A percentile compares a stretch with the other conserved stretches of the same genome.
phyloP scores from a whole-genome alignment of 2,329 filamentous ascomycete species.

The Colletotrichum sp. region DNA sequence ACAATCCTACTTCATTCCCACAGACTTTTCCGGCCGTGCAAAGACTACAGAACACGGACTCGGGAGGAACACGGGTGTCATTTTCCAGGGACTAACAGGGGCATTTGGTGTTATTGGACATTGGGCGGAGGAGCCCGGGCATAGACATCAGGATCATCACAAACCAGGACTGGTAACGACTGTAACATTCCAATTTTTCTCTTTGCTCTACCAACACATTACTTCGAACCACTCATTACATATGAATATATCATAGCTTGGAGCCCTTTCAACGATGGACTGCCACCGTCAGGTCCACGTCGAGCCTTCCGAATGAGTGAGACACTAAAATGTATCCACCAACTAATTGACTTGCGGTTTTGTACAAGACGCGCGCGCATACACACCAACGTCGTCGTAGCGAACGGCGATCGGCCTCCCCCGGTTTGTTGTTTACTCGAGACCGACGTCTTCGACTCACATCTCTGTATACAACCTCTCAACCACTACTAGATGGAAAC shows the following conservation, averaged over 20 bases:
- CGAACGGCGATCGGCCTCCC: not conserved
- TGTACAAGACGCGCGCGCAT: constrained; percentile 5
- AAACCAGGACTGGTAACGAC: constrained; percentile 8
- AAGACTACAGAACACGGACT: not conserved
- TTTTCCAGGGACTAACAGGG: not conserved
- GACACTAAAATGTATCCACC: constrained; percentile 4
- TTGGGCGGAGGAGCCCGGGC: not conserved
- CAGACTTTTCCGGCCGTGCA: not conserved
- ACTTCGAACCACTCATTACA: constrained; percentile 15
- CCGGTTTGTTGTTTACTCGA: not conserved
- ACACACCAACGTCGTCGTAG: not conserved
- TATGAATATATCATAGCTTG: constrained; percentile 15
- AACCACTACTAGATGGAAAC: not conserved
- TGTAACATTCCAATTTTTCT: constrained; percentile 12
- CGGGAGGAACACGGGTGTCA: not conserved
- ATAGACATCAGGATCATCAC: not conserved
- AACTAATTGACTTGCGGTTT: not conserved
- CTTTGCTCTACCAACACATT: constrained; percentile 17
- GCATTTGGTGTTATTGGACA: not conserved
- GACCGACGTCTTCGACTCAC: not conserved
- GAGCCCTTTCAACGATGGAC: not conserved
- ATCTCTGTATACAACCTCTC: not conserved
- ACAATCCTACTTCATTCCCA: not conserved
- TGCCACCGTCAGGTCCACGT: constrained; percentile 9
- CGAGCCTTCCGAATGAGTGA: constrained; percentile 14